These are phyloP conservation scores for Hyphopichia wangnamkhiaoensis DNA, from an alignment of 1,139 yeast species.

Conservation along the genomic window DNA sequence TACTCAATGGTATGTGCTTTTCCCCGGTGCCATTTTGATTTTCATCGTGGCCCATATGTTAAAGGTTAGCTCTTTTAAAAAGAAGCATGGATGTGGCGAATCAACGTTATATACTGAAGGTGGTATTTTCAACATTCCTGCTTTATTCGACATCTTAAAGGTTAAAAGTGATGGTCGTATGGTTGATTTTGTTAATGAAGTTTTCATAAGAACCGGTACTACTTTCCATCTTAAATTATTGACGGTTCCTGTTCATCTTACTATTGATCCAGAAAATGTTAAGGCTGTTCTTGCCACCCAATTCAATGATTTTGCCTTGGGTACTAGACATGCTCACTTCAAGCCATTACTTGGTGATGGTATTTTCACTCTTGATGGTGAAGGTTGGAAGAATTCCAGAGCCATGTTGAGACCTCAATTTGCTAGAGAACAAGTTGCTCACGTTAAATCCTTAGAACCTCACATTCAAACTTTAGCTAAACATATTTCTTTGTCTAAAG, in stretches of 20 bases:
- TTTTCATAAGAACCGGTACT: conserved; percentile 12
- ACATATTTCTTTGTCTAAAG: conserved; percentile 24
- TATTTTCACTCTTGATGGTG: conserved; percentile 57
- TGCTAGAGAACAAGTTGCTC: conserved; percentile 51
- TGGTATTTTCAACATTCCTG: conserved; percentile 18
- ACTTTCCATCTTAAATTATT: conserved; percentile 22
- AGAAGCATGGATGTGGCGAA: conserved; percentile 22
- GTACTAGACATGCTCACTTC: conserved; percentile 44
- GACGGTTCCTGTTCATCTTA: conserved; percentile 20
- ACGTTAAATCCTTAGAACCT: conserved; percentile 44
- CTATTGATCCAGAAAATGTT: conserved; percentile 34
- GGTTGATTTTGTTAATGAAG: conserved; percentile 19
- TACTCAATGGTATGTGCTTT: conserved; percentile 17
- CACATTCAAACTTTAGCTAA: conserved; percentile 41
- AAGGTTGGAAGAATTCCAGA: conserved; percentile 58
- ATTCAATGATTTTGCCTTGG: conserved; percentile 53
- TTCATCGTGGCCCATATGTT: conserved; percentile 11
- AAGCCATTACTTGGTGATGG: conserved; percentile 55
- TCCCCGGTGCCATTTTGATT: conserved; percentile 11
- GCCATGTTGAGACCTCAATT: conserved; percentile 58
- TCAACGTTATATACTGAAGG: conserved; percentile 10
- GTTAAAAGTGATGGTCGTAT: conserved; percentile 25
- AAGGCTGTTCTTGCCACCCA: conserved; percentile 43
- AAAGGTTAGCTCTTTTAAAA: conserved; percentile 13
- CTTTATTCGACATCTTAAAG: conserved; percentile 17